Conservation (phyloP, 345 rosid genomes). For the Moricandia arvensis region DNA sequence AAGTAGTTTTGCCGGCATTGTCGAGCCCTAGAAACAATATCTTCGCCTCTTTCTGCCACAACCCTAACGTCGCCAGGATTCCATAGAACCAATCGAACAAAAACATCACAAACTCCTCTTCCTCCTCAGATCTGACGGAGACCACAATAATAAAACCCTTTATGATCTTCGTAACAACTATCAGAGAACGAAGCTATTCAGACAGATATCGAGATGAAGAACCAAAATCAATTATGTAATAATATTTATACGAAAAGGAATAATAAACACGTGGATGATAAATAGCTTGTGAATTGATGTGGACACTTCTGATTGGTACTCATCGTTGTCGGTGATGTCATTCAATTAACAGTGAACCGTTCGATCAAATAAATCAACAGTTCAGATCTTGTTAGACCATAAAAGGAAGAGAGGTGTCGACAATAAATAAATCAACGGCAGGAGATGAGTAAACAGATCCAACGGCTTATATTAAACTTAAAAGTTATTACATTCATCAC, state of each 20-base stretch:
- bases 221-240: not conserved
- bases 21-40: slow-evolving; percentile 91
- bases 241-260: too few species aligned
- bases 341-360: not conserved
- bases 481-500: too few species aligned
- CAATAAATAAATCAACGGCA: too few species aligned
- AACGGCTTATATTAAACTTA: too few species aligned
- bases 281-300: slow-evolving; percentile 9
- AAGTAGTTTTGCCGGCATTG: slow-evolving; percentile 94
- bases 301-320: slow-evolving; percentile 20
- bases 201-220: not conserved
- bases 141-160: too few species aligned
- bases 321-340: not conserved
- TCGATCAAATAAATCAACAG: not conserved
- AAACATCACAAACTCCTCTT: slow-evolving; percentile 49
- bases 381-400: too few species aligned
- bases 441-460: too few species aligned
- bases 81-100: slow-evolving; percentile 89
- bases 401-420: too few species aligned
- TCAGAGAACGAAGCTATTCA: not conserved
- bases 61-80: slow-evolving; percentile 71
- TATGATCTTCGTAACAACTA: not conserved
- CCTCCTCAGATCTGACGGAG: slow-evolving; percentile 9
- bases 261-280: slow-evolving; percentile 17
- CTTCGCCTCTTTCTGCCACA: slow-evolving; percentile 94